Base-by-base conservation (phyloP, 495 filamentous ascomycete genomes). In the Aspergillus cavernicola region DNA sequence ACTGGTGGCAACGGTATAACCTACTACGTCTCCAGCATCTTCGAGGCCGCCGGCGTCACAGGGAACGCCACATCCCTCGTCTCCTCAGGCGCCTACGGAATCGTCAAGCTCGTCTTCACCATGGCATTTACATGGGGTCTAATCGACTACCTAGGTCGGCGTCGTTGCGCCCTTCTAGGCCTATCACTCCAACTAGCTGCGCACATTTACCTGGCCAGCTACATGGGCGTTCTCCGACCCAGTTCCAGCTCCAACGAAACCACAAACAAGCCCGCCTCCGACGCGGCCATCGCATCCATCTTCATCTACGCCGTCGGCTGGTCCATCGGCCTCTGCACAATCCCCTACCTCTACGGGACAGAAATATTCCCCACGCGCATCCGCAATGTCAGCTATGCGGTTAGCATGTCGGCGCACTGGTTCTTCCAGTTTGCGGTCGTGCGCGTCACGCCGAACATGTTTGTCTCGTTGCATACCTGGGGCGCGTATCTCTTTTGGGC, bases 361-460 rank as follows among this genome's bases (percentile, higher is more conserved):
- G 74, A 77, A 56, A 73, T 77, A 16, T 77, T 76, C 57, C 72
- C 72, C 15, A 77, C 70, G 1, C 66, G 70, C 35, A 74, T 75
- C 52, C 70, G 74, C 22, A 73, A 70, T 46, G 60, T 72, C 13
- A 66, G 70, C 49, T 75, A 77, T 44, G 71, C 70, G 5, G 51
- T 61, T 37, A 75, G 70, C 35, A 77, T 75, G 72, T 63, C 63
- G 0, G 53, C 75, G 23, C 74, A 75, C 52, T 77, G 74, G 74
- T 70, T 74, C 55, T 77, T 74, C 61, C 72, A 75, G 60, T 77
- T 77, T 55, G 72, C 74, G 20, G 72, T 77, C 18, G 74, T 77
- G 15, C 70, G 72, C 6, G 74, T 77, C 15, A 77, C 74, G 2
- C 70, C 70, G 0, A 74, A 73, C 52, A 75, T 77, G 74, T 72